phyloP scores from a whole-genome alignment of 1,284 basidiomycete genomes.

The Malassezia vespertilionis region DNA sequence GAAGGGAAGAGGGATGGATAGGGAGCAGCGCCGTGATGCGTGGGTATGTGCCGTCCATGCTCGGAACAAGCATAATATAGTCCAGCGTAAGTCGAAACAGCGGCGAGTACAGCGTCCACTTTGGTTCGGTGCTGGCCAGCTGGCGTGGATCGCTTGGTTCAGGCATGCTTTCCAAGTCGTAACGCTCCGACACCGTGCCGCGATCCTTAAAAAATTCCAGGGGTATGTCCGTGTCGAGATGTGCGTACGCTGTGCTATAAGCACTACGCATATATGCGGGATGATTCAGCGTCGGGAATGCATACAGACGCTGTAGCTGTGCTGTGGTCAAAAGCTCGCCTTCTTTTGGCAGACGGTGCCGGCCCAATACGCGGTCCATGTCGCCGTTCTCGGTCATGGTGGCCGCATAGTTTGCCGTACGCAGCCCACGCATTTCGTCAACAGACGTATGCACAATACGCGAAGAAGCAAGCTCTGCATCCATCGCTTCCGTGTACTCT shows the following conservation, averaged over 20 bases:
- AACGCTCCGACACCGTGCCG: slow-evolving; percentile 27
- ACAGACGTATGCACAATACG: slow-evolving; percentile 72
- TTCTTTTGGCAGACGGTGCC: slow-evolving; percentile 24
- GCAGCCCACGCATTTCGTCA: slow-evolving; percentile 51
- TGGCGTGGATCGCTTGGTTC: slow-evolving; percentile 27
- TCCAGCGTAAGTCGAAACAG: slow-evolving; percentile 50
- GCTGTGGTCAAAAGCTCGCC: slow-evolving; percentile 56
- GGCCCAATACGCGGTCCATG: slow-evolving; percentile 22
- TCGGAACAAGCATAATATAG: slow-evolving; percentile 64
- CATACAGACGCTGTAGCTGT: slow-evolving; percentile 57
- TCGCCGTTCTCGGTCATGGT: slow-evolving; percentile 32
- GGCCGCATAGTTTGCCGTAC: slow-evolving; percentile 49
- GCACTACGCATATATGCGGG: slow-evolving; percentile 18
- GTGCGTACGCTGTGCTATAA: slow-evolving; percentile 40
- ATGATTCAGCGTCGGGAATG: slow-evolving; percentile 20
- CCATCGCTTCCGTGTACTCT: slow-evolving; percentile 50
- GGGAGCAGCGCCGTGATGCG: slow-evolving; percentile 57
- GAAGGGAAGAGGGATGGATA: slow-evolving; percentile 57
- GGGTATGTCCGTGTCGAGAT: not conserved
- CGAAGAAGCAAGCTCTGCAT: slow-evolving; percentile 56
- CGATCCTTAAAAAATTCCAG: slow-evolving; percentile 28
- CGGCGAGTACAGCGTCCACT: slow-evolving; percentile 43
- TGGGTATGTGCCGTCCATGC: slow-evolving; percentile 34
- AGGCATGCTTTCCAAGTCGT: slow-evolving; percentile 28
- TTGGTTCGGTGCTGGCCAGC: slow-evolving; percentile 33